Evolutionary conservation across 75 land plant species (phyloP), one percentile per base, ranked within the genome.

Genomic region (Cryptomeria japonica): DNA sequence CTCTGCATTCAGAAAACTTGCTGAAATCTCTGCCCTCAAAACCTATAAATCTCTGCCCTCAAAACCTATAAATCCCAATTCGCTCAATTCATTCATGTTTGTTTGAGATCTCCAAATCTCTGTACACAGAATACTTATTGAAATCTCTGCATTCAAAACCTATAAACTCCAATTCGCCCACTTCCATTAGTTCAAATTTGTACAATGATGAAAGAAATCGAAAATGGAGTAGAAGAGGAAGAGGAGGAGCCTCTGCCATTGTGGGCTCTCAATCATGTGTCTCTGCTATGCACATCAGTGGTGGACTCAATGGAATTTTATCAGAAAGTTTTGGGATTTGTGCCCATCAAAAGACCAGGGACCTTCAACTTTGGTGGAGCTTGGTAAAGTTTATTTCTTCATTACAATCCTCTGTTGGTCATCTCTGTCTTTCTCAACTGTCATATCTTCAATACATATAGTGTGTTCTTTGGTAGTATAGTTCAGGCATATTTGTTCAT

Each of bases 201-300:
- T 34, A 75, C 37, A 75, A 75, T 75, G 77, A 25, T 75, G 77
- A 75, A 75, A 46, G 91, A 87, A 22, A 38, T 34, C 32, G 89
- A 90, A 22, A 28, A 34, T 32, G 79, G 83, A 86, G 68, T 83
- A 87, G 34, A 73, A 53, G 70, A 51, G 44, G 44, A 70, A 77
- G 38, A 2, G 86, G 89, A 73, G 25, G 86, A 77, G 47, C 78
- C 90, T 18, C 75, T 91, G 72, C 92, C 93, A 49, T 70, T 93
- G 83, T 89, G 91, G 90, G 92, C 95, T 25, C 64, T 96, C 79
- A 96, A 96, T 86, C 97, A 94, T 80, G 92, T 96, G 12, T 96
- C 97, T 3, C 85, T 92, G 64, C 88, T 95, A 14, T 94, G 96
- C 87, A 87, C 89, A 37, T 89, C 92, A 3, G 90, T 95, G 36